Conservation (phyloP, 2,329 filamentous ascomycete genomes). For the Aspergillus neoniger region DNA sequence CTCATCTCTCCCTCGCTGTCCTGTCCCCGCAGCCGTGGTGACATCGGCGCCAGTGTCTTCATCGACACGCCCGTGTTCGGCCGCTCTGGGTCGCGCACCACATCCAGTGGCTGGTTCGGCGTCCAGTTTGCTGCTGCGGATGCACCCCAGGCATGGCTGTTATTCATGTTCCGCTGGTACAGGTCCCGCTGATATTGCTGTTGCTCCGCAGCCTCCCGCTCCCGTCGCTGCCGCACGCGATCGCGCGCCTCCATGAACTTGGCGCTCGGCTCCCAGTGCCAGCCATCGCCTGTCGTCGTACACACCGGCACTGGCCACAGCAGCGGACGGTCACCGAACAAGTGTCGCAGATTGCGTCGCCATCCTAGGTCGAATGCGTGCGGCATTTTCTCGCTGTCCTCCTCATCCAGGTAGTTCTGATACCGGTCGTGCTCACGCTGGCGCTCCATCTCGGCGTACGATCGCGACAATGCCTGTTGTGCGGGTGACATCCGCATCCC, state of each 20-base stretch:
- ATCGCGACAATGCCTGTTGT: slow-evolving; percentile 46
- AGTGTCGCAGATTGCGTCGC: slow-evolving; percentile 73
- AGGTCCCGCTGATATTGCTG: slow-evolving; percentile 38
- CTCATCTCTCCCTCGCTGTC: background rate
- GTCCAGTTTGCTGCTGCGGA: slow-evolving; percentile 23
- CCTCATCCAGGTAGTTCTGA: slow-evolving; percentile 81
- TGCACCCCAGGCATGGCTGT: slow-evolving; percentile 31
- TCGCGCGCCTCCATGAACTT: slow-evolving; percentile 69
- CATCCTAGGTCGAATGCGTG: slow-evolving; percentile 92
- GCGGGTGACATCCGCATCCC: slow-evolving; percentile 45
- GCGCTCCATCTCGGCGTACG: slow-evolving; percentile 61
- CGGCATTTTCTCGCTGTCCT: slow-evolving; percentile 82
- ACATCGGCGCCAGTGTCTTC: slow-evolving; percentile 44
- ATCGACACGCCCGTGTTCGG: slow-evolving; percentile 46
- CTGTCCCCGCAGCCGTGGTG: slow-evolving; percentile 39
- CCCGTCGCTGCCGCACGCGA: slow-evolving; percentile 31
- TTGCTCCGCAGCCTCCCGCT: slow-evolving; percentile 32
- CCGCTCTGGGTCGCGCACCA: slow-evolving; percentile 29
- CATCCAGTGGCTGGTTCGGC: slow-evolving; percentile 22
- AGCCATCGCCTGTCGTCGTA: slow-evolving; percentile 89
- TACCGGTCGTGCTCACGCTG: slow-evolving; percentile 69
- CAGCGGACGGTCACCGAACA: slow-evolving; percentile 73
- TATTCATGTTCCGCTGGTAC: slow-evolving; percentile 38
- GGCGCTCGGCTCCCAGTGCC: slow-evolving; percentile 85
- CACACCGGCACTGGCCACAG: slow-evolving; percentile 80